Evolutionary conservation across 257 asterid genomes (phyloP), one percentile per base, ranked within the genome.

Genomic region (Ocimum tenuiflorum): DNA sequence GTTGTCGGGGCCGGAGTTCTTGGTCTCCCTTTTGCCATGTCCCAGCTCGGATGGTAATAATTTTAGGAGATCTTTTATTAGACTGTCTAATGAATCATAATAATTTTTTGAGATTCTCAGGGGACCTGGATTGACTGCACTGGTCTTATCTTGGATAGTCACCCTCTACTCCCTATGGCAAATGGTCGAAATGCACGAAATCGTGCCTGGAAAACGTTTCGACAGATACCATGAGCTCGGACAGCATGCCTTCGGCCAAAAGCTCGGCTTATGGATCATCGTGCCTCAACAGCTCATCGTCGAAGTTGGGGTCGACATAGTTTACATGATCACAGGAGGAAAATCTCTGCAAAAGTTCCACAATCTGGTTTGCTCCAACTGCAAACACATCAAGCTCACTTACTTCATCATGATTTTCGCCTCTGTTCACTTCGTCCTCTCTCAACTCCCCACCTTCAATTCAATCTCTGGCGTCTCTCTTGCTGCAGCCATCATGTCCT

Each of bases 211-310:
- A 7, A 54, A 54, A 8, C 60, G 60, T n/a, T 54, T 79, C 13
- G 60, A 54, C 69, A 71, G 87, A 31, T n/a, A n/a, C n/a, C n/a
- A n/a, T n/a, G n/a, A n/a, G n/a, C n/a, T n/a, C n/a, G n/a, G n/a
- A n/a, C n/a, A 81, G 29, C 61, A 77, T n/a, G 85, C 88, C 41
- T 82, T 82, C 5, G 85, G 88, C 0, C 63, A 79, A 17, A 82
- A 72, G 39, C 83, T 79, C 1, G 88, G 85, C 4, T 39, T 82
- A 4, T 82, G 79, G 79, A n/a, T n/a, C n/a, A n/a, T n/a, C n/a
- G n/a, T n/a, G n/a, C n/a, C n/a, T n/a, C n/a, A n/a, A n/a, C n/a
- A n/a, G n/a, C n/a, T n/a, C n/a, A n/a, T n/a, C n/a, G n/a, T n/a
- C n/a, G n/a, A n/a, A n/a, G n/a, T n/a, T n/a, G n/a, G n/a, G n/a